These are phyloP conservation scores for Pythium folliculosum DNA, from an alignment of 352 stramenopile species.

Conservation along the genomic window DNA sequence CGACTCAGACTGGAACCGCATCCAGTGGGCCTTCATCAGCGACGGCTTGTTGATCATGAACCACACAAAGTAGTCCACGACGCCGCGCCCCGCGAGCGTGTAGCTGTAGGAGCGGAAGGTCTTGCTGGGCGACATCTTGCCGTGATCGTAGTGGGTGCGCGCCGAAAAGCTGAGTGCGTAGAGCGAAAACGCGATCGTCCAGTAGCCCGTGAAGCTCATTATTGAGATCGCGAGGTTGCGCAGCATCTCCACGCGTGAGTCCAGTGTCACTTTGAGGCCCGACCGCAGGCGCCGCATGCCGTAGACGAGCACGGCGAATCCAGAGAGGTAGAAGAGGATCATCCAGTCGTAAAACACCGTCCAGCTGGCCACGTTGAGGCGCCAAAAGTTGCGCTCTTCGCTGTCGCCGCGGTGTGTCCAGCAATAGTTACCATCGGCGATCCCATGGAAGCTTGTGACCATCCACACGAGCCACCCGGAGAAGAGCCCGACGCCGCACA, in stretches of 20 bases:
- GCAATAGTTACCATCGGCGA: conserved; percentile 78
- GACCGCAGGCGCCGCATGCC: conserved; percentile 67
- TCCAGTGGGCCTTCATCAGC: conserved; percentile 60
- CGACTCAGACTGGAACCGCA: conserved; percentile 74
- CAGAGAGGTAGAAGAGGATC: conserved; percentile 82
- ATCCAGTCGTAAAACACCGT: conserved; percentile 85
- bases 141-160: conserved; percentile 41
- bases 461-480: conserved; percentile 43
- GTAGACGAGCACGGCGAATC: conserved; percentile 66
- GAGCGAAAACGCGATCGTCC: conserved; percentile 80
- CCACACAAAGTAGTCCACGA: conserved; percentile 84
- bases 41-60: conserved; percentile 83
- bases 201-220: conserved; percentile 83
- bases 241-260: conserved; percentile 77
- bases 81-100: conserved; percentile 59
- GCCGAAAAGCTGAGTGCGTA: conserved; percentile 77
- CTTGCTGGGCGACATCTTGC: conserved; percentile 43
- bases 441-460: conserved; percentile 36
- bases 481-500: conserved; percentile 46
- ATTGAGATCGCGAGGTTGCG: conserved; percentile 78
- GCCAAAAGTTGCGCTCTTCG: conserved; percentile 60
- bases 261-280: conserved; percentile 69
- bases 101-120: conserved; percentile 76
- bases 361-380: conserved; percentile 74
- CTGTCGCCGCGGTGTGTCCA: conserved; percentile 64